Evolutionary conservation across 1,284 basidiomycete species (phyloP), one percentile per base, ranked within the genome.

Genomic region (Malassezia pachydermatis): DNA sequence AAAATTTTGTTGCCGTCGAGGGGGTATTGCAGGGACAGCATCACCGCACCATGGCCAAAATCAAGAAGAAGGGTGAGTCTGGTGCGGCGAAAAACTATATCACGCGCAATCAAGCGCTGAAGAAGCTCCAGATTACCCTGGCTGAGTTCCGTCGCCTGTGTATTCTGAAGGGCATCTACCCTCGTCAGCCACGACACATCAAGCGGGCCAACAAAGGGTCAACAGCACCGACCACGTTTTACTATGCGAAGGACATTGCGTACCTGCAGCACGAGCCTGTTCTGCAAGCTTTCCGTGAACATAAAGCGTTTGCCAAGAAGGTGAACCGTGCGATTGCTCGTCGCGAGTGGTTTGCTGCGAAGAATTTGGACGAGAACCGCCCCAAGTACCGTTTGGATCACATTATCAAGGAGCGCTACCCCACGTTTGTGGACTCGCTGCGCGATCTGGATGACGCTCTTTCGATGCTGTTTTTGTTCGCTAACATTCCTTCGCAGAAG

Each of bases 221-320:
- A 4, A 88, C 89, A 32, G 90, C 88, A 0, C 89, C 92, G 2
- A 89, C 90, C 1, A 87, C 90, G 5, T 99, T 98, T 76, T 99
- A 98, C 77, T 96, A 96, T 74, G 78, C 88, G 44, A 99, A 99
- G 75, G 94, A 99, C 71, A 94, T 99, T 61, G 86, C 87, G 48
- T 98, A 92, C 74, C 81, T 99, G 40, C 84, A 88, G 14, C 94
- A 99, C 70, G 94, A 99, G 74, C 94, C 94, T 1, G 84, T 98
- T 5, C 78, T 98, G n/a, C 82, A 81, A 72, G 94, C 89, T 71
- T 78, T 99, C 51, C 79, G 94, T 66, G 89, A 98, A 72, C 92
- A 99, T 78, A 99, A 98, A 74, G 83, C 89, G 0, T 98, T 98
- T 63, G 92, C 94, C 1, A 98, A 96, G 77, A 95, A 95, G 74